Conservation (phyloP, 2,329 filamentous ascomycete species). For the Rutstroemia sp. region DNA sequence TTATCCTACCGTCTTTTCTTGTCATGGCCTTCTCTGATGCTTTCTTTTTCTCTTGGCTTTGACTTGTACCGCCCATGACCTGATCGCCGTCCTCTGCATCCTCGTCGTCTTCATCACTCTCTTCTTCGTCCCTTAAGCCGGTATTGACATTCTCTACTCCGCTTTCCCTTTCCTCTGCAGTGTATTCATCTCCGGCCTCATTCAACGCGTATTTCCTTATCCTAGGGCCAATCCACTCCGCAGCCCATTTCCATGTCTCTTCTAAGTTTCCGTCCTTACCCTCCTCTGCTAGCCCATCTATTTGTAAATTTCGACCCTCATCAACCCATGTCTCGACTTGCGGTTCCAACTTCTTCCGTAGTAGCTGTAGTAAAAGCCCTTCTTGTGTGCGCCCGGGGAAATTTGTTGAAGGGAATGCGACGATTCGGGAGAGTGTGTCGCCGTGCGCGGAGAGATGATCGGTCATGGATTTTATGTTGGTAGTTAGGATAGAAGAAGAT, state of each 20-base stretch:
- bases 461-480: constrained; percentile 60
- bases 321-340: constrained; percentile 67
- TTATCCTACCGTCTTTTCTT: constrained; percentile 17
- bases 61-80: constrained; percentile 40
- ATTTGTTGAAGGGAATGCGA: constrained; percentile 68
- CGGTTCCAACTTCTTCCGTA: constrained; percentile 80
- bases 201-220: constrained; percentile 36
- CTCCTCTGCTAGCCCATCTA: constrained; percentile 16
- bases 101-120: constrained; percentile 42
- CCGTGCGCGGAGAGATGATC: constrained; percentile 57
- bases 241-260: constrained; percentile 45
- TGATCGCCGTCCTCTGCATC: constrained; percentile 45
- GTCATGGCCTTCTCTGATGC: constrained; percentile 5
- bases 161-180: constrained; percentile 57
- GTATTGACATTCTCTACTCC: constrained; percentile 67
- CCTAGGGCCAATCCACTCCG: constrained; percentile 35
- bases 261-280: constrained; percentile 41
- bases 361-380: constrained; percentile 56
- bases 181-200: constrained; percentile 60
- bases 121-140: constrained; percentile 47
- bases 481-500: constrained; percentile 63
- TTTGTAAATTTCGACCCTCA: constrained; percentile 44
- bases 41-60: constrained; percentile 18
- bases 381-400: constrained; percentile 66
- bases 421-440: constrained; percentile 60